These are phyloP conservation scores for Scutellaria galericulata DNA, from an alignment of 257 asterid genomes.

Conservation along the genomic window DNA sequence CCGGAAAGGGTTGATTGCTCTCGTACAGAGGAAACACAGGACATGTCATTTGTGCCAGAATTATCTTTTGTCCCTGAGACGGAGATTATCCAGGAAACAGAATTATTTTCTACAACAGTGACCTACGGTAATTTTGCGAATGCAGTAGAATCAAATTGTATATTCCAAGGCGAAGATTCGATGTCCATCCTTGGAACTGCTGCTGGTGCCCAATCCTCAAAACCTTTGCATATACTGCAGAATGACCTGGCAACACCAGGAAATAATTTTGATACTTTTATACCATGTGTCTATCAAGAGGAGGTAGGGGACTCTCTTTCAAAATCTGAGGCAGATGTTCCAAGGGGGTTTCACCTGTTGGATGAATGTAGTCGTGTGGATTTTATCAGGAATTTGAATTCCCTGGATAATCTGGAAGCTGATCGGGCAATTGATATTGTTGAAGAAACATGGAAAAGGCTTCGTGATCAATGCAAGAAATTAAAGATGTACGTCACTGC, in stretches of 20 bases:
- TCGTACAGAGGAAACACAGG: conserved; percentile 41
- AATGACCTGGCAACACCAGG: conserved; percentile 42
- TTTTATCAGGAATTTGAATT: conserved; percentile 43
- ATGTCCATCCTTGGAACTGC: conserved; percentile 36
- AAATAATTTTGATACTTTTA: conserved; percentile 43
- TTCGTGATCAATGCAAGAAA: conserved; percentile 52
- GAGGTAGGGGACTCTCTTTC: conserved; percentile 66
- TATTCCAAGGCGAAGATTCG: conserved; percentile 43
- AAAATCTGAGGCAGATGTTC: conserved; percentile 50
- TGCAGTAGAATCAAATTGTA: conserved; percentile 42
- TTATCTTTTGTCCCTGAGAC: conserved; percentile 74
- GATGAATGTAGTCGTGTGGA: conserved; percentile 92
- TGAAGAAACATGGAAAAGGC: conserved; percentile 73
- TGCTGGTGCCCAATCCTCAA: conserved; percentile 30
- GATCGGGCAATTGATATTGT: conserved; percentile 47
- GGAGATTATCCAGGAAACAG: conserved; percentile 50
- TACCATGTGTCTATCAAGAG: conserved; percentile 47
- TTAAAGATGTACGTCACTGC: conserved; percentile 54
- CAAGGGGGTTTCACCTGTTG: conserved; percentile 53
- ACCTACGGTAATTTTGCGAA: conserved; percentile 52
- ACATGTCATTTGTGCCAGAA: conserved; percentile 64
- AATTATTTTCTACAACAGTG: conserved; percentile 55
- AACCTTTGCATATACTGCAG: conserved; percentile 32
- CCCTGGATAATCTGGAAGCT: conserved; percentile 40
- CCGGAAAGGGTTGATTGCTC: conserved; percentile 44